Evolutionary conservation across 1,284 basidiomycete genomes (phyloP), one percentile per base, ranked within the genome.

Genomic region (Cutaneotrichosporon sp.): DNA sequence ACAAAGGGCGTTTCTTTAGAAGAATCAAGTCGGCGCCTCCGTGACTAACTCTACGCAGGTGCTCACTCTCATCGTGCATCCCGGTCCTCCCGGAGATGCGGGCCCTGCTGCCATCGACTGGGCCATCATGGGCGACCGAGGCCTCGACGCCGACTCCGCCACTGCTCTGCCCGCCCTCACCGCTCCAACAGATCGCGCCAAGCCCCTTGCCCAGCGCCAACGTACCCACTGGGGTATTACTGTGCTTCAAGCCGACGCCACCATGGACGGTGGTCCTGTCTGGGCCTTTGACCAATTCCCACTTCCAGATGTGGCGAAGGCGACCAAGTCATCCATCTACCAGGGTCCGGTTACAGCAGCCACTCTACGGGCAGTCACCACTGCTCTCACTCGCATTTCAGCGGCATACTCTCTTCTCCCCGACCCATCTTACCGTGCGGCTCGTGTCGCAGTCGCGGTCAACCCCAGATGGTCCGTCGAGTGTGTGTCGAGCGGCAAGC

Each of bases 201-300:
- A 35, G 29, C 49, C 61, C 12, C 25, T 57, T 34, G 44, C 46
- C 27, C 41, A 52, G 17, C 53, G 38, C 33, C 65, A 71, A 55
- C 47, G 72, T 41, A 62, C 66, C 4, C 75, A 77, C 60, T 77
- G 76, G 76, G 76, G 75, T 2, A 65, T 74, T 14, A 77, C 75
- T 11, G 75, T 76, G 22, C 70, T 78, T 26, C 77, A 77, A 54
- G 75, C 76, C 6, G 73, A 72, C 51, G 71, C 75, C 51, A 63
- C 76, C 17, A 67, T 78, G 35, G 77, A 78, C 62, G 74, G 71
- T 1, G 77, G 77, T 5, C 74, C 76, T 1, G 70, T 78, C 14
- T 78, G 77, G 76, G 77, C 77, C 3, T 79, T 75, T 61, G 76
- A 77, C 47, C 76, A 76, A 57, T 78, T 78, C 56, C 61, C 66